Evolutionary conservation across 2,329 filamentous ascomycete species (phyloP).

Genomic region (Penicillium hesseltinei): DNA sequence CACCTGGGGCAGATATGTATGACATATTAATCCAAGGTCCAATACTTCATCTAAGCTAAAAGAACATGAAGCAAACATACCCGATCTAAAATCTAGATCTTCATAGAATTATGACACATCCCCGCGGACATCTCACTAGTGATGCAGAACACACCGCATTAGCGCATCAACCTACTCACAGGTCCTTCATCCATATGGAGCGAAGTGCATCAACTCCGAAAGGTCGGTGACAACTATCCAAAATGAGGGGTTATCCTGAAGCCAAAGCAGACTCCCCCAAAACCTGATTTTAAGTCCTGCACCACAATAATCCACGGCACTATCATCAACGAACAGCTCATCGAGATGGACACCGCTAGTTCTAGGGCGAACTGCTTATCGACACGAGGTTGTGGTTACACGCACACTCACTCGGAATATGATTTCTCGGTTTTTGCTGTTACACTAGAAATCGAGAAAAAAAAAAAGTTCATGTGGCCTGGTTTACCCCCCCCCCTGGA

Average conservation of each 20-base stretch:
- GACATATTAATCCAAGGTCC: too few species aligned
- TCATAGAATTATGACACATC: slow-evolving; percentile 2
- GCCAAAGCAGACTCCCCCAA: not conserved
- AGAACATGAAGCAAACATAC: too few species aligned
- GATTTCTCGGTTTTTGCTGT: not conserved
- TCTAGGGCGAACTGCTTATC: not conserved
- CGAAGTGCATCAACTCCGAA: not conserved
- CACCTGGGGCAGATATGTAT: too few species aligned
- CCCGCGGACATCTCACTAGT: not conserved
- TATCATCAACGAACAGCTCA: not conserved
- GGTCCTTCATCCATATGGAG: not conserved
- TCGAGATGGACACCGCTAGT: not conserved
- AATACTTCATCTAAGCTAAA: too few species aligned
- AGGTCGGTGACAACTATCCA: slow-evolving; percentile 1
- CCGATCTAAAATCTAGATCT: not conserved
- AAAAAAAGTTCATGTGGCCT: not conserved
- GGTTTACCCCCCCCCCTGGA: too few species aligned
- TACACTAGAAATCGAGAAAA: not conserved
- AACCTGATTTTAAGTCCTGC: not conserved
- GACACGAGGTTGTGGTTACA: not conserved
- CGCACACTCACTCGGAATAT: not conserved
- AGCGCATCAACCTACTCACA: not conserved
- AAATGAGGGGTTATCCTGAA: not conserved
- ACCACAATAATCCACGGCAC: too few species aligned
- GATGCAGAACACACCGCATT: not conserved